Conservation (phyloP, 306 rosid species). For the Quercus bicolor region DNA sequence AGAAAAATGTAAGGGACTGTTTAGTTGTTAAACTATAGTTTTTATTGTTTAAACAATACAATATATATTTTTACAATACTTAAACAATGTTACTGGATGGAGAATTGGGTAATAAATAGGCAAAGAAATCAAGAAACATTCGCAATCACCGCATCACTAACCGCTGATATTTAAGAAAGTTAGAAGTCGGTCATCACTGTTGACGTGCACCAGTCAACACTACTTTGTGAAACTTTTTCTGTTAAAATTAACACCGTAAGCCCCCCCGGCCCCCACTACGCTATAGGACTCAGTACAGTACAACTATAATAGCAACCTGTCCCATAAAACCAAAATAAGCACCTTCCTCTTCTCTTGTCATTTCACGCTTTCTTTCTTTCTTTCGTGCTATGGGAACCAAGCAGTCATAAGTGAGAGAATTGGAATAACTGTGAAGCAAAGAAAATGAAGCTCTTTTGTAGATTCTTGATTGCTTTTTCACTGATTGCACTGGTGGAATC, state of each 20-base stretch:
- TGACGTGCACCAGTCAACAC: constrained; percentile 41
- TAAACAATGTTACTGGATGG: no score
- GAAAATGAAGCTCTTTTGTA: constrained; percentile 27
- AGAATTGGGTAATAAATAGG: background rate
- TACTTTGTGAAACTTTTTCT: constrained; percentile 13
- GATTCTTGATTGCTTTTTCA: constrained; percentile 38
- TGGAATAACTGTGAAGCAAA: constrained; percentile 1
- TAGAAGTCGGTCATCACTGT: constrained; percentile 3
- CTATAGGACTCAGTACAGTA: background rate
- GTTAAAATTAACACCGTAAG: constrained; percentile 34
- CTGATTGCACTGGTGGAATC: constrained; percentile 36
- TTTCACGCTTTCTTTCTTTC: constrained; percentile 2
- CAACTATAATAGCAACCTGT: background rate
- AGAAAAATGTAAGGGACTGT: no score
- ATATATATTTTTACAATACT: fast-evolving
- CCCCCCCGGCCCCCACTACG: constrained; percentile 24
- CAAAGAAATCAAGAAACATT: constrained; percentile 4
- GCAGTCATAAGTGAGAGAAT: background rate
- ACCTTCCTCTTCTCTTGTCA: background rate
- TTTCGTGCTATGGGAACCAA: background rate
- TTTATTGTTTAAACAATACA: no score
- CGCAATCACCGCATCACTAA: constrained; percentile 39
- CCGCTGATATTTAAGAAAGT: constrained; percentile 10
- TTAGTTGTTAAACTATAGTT: no score
- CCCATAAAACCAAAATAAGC: background rate